These are phyloP conservation scores for Gyrodon lividus DNA, from an alignment of 768 basidiomycete species.

Conservation along the genomic window DNA sequence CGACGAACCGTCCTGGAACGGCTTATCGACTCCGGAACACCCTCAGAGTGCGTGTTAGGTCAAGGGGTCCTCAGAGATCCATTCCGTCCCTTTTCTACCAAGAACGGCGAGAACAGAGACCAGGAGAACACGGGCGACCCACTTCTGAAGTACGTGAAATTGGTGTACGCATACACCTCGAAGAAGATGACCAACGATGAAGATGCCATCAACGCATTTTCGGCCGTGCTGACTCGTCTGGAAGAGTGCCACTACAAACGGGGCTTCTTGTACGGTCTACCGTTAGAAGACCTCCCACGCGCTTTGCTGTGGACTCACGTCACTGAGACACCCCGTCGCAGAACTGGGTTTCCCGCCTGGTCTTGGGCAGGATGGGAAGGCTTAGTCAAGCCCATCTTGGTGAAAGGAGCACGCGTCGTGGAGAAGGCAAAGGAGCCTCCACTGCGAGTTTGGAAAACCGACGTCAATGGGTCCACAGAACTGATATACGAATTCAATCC, in stretches of 20 bases:
- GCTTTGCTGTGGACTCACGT: slow-evolving; percentile 12
- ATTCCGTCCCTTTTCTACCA: slow-evolving; percentile 4
- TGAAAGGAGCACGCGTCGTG: not conserved
- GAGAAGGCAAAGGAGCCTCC: not conserved
- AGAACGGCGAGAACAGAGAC: not conserved
- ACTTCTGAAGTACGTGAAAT: slow-evolving; percentile 2
- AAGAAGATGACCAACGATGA: slow-evolving; percentile 6
- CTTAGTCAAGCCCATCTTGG: not conserved
- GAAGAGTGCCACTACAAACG: not conserved
- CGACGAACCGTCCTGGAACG: not conserved
- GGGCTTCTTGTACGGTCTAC: slow-evolving; percentile 17
- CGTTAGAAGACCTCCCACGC: slow-evolving; percentile 8
- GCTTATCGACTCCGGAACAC: too few relatives aligned
- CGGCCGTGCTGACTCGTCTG: slow-evolving; percentile 11
- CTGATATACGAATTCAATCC: slow-evolving; percentile 11
- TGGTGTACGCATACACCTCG: slow-evolving; percentile 6
- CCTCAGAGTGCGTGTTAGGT: slow-evolving; percentile 1
- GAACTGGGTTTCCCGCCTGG: slow-evolving; percentile 3
- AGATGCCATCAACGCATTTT: slow-evolving; percentile 16
- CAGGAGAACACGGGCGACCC: too few relatives aligned
- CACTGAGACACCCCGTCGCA: not conserved
- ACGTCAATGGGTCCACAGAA: not conserved
- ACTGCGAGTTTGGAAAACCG: slow-evolving; percentile 11
- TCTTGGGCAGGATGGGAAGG: slow-evolving; percentile 17
- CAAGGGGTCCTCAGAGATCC: slow-evolving; percentile 8